Conservation (phyloP, 2,329 filamentous ascomycete genomes). For the Penicillium glabrum region DNA sequence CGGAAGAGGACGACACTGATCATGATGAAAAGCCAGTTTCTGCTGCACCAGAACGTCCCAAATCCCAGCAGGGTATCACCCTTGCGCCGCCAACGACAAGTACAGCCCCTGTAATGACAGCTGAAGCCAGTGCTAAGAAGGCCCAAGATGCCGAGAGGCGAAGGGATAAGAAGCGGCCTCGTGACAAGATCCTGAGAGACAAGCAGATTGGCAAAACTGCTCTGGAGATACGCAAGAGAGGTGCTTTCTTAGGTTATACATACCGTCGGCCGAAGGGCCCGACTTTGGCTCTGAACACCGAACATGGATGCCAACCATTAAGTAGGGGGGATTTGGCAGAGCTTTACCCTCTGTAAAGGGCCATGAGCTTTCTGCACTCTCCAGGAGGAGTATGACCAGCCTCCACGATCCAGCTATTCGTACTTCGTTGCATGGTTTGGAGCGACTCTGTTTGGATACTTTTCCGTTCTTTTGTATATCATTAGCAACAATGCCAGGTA, state of each 20-base stretch:
- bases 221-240: constrained; percentile 77
- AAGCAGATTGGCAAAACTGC: constrained; percentile 63
- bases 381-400: not conserved
- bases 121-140: constrained; percentile 38
- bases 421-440: not conserved
- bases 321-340: constrained; percentile 24
- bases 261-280: constrained; percentile 59
- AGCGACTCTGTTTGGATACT: not conserved
- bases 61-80: not conserved
- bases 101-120: not conserved
- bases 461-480: not conserved
- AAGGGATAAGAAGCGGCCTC: constrained; percentile 73
- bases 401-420: not conserved
- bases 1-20: constrained; percentile 9
- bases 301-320: constrained; percentile 31
- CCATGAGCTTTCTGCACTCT: not conserved
- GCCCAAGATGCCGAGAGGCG: constrained; percentile 34
- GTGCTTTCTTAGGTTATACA: constrained; percentile 86
- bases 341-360: constrained; percentile 20
- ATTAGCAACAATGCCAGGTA: not conserved
- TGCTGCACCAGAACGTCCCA: not conserved
- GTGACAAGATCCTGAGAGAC: constrained; percentile 84
- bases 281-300: constrained; percentile 32
- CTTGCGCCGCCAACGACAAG: not conserved
- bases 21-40: not conserved